Base-by-base conservation (phyloP, 345 rosid species). In the Citropsis articulata region DNA sequence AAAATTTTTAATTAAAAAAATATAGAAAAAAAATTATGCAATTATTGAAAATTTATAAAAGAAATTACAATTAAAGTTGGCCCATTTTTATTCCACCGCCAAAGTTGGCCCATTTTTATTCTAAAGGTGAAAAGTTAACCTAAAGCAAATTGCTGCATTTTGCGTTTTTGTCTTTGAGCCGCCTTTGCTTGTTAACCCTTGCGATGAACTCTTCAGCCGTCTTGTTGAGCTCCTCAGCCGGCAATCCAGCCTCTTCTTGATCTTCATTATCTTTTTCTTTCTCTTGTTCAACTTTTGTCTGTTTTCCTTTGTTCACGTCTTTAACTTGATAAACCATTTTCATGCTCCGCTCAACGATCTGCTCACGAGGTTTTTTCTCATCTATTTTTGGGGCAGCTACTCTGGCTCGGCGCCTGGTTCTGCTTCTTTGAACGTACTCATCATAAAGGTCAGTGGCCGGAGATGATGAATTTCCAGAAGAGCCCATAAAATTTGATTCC, bases 121-220 rank as follows among this genome's bases (percentile, higher is more conserved):
- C n/a, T n/a, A n/a, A n/a, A n/a, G n/a, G n/a, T n/a, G n/a, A n/a
- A n/a, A n/a, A n/a, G n/a, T n/a, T n/a, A n/a, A n/a, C n/a, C n/a
- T n/a, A n/a, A n/a, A n/a, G n/a, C n/a, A n/a, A n/a, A n/a, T n/a
- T n/a, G n/a, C n/a, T n/a, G n/a, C n/a, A n/a, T n/a, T n/a, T n/a
- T n/a, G n/a, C n/a, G n/a, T n/a, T n/a, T n/a, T n/a, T n/a, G n/a
- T 76, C 83, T 85, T 91, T 92, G 66, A 86, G 75, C 89, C 79
- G 80, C 84, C 95, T 80, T 84, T 88, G 89, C 76, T 71, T 87
- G 55, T 89, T 88, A 72, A 91, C 87, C 81, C 89, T 91, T 19
- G 91, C 91, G 66, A 91, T 91, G 83, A 91, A 91, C n/a, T 86
- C 92, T 63, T 91, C 95, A 27, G 81, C 79, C 69, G 81, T 91